These are phyloP conservation scores for Dipodascopsis uninucleata DNA, from an alignment of 805 yeast species.

Conservation along the genomic window DNA sequence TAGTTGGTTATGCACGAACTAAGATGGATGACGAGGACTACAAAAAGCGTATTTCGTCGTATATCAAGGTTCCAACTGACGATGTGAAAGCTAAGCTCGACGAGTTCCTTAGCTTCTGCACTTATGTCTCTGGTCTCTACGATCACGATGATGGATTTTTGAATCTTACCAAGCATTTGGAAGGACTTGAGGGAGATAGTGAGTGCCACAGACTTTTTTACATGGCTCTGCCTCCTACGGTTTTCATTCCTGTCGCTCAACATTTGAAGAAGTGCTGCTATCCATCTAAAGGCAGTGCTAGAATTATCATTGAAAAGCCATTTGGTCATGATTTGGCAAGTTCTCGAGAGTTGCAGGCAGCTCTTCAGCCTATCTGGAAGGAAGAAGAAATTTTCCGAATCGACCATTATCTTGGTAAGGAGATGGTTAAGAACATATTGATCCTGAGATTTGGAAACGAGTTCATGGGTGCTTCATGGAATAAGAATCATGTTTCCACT, in stretches of 20 bases:
- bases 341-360: conserved; percentile 69
- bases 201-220: conserved; percentile 80
- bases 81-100: conserved; percentile 42
- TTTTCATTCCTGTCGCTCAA: conserved; percentile 72
- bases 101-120: conserved; percentile 60
- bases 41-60: conserved; percentile 59
- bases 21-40: conserved; percentile 64
- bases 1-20: conserved; percentile 91
- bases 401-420: conserved; percentile 97
- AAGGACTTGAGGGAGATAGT: conserved; percentile 52
- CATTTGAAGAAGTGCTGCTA: conserved; percentile 68
- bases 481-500: conserved; percentile 67
- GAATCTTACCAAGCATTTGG: conserved; percentile 52
- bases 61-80: conserved; percentile 55
- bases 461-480: conserved; percentile 86
- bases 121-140: conserved; percentile 76
- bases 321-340: conserved; percentile 88
- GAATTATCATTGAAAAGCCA: conserved; percentile 93
- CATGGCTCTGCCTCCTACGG: conserved; percentile 92
- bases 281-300: conserved; percentile 58
- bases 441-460: conserved; percentile 89
- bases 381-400: conserved; percentile 93
- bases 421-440: conserved; percentile 90
- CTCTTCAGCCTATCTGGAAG: conserved; percentile 77
- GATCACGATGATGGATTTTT: conserved; percentile 74